Evolutionary conservation across 2,329 filamentous ascomycete species (phyloP).

Genomic region (Colletotrichum cordylinicola): DNA sequence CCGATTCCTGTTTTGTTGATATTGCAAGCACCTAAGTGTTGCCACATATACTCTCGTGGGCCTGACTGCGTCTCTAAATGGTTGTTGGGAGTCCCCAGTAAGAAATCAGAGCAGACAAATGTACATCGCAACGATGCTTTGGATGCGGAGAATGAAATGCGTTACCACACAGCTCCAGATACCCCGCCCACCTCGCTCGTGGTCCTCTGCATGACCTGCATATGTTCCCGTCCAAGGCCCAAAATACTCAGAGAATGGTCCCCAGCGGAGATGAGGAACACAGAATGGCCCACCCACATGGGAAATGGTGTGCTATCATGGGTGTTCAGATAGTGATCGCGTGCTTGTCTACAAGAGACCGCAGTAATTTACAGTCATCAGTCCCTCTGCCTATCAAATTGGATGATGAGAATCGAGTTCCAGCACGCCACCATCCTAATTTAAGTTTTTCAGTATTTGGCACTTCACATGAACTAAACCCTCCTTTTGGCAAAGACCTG

Average conservation of each 20-base stretch:
- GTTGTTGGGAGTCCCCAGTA: background rate
- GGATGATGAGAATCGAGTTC: background rate
- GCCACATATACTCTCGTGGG: background rate
- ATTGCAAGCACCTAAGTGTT: background rate
- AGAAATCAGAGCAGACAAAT: background rate
- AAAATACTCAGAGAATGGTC: background rate
- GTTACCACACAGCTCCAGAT: no score
- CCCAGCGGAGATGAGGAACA: fast-evolving
- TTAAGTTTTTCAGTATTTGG: background rate
- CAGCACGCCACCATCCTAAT: background rate
- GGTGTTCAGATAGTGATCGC: fast-evolving
- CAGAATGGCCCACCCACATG: background rate
- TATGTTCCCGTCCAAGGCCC: fast-evolving
- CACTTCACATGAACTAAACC: no score
- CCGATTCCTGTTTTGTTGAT: background rate
- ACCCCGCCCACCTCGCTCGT: no score
- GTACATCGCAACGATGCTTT: background rate
- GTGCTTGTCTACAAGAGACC: background rate
- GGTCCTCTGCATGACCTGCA: background rate
- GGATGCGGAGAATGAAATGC: background rate
- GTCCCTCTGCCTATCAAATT: no score
- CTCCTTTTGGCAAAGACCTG: background rate
- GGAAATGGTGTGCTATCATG: background rate
- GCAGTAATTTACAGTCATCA: no score
- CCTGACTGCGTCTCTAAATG: background rate